phyloP scores from a whole-genome alignment of 75 land plant species.

The Gnetum montanum region DNA sequence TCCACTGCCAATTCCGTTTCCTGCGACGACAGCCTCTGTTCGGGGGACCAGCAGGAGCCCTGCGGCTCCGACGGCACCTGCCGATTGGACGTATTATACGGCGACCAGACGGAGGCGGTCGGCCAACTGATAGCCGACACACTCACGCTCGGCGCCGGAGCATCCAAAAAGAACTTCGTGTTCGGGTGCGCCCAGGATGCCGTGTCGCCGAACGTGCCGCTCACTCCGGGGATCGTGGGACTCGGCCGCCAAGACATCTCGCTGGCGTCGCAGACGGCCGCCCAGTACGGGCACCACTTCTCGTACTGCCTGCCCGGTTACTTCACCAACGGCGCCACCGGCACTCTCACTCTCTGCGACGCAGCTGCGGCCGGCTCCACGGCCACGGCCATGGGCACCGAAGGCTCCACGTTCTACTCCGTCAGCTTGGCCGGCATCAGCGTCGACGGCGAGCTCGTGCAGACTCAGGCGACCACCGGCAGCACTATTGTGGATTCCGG shows the following conservation, averaged over 20 bases:
- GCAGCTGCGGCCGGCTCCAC: no score
- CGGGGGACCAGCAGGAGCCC: neutral
- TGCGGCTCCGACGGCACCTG: constrained; percentile 8
- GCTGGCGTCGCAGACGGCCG: constrained; percentile 15
- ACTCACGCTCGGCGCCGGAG: constrained; percentile 16
- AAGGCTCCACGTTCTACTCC: constrained; percentile 20
- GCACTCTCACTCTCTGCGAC: no score
- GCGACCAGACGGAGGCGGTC: constrained; percentile 41
- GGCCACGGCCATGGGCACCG: constrained; percentile 20
- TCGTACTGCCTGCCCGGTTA: constrained; percentile 42
- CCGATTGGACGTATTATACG: constrained; percentile 42
- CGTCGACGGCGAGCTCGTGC: constrained; percentile 14
- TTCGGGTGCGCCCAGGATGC: constrained; percentile 27
- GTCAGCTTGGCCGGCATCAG: constrained; percentile 13
- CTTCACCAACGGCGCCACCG: no score
- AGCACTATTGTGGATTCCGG: constrained; percentile 56
- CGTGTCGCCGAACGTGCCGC: constrained; percentile 16
- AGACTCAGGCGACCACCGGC: constrained; percentile 1
- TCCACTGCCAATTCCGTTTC: constrained; percentile 13
- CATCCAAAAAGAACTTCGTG: constrained; percentile 2
- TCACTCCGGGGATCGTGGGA: constrained; percentile 26
- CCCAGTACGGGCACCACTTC: constrained; percentile 6
- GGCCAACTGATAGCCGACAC: constrained; percentile 43
- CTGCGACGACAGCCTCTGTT: constrained; percentile 12
- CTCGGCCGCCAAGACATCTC: constrained; percentile 25